Evolutionary conservation across 176 grass and related monocot species (phyloP).

Genomic region (Poa pratensis): DNA sequence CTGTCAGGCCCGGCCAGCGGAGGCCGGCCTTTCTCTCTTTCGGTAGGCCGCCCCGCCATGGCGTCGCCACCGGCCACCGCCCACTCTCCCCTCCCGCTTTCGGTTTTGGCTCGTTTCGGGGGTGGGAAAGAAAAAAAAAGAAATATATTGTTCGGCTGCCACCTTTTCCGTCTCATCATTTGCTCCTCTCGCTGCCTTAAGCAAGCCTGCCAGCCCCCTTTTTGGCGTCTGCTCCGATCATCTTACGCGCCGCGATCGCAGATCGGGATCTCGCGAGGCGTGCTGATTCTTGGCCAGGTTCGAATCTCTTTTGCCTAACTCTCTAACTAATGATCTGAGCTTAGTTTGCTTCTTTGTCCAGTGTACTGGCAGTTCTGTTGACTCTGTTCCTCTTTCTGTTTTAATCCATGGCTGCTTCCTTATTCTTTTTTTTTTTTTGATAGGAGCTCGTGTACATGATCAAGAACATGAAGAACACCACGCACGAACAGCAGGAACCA

Average conservation of each 20-base stretch:
- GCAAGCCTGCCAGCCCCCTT: not conserved
- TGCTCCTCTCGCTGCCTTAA: not conserved
- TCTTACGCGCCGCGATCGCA: not conserved
- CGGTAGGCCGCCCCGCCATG: conserved; percentile 30
- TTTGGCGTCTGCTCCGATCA: conserved; percentile 49
- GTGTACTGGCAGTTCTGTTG: not conserved
- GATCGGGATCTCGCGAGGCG: conserved; percentile 46
- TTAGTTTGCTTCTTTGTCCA: not conserved
- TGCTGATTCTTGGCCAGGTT: conserved; percentile 14
- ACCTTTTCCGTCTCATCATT: conserved; percentile 46
- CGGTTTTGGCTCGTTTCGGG: conserved; percentile 48
- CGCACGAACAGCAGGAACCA: no score
- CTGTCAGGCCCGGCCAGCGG: conserved; percentile 30
- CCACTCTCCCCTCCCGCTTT: conserved; percentile 21
- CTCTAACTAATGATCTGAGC: not conserved
- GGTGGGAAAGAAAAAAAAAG: no score
- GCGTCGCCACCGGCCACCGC: conserved; percentile 35
- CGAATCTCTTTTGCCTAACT: not conserved
- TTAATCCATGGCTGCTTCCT: no score
- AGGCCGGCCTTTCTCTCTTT: no score
- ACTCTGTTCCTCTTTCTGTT: not conserved
- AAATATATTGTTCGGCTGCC: conserved; percentile 35
- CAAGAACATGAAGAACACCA: no score
- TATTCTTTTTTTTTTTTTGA: no score
- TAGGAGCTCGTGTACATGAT: no score